Conservation (phyloP, 768 basidiomycete species). For the Neoboletus brunneissimus region DNA sequence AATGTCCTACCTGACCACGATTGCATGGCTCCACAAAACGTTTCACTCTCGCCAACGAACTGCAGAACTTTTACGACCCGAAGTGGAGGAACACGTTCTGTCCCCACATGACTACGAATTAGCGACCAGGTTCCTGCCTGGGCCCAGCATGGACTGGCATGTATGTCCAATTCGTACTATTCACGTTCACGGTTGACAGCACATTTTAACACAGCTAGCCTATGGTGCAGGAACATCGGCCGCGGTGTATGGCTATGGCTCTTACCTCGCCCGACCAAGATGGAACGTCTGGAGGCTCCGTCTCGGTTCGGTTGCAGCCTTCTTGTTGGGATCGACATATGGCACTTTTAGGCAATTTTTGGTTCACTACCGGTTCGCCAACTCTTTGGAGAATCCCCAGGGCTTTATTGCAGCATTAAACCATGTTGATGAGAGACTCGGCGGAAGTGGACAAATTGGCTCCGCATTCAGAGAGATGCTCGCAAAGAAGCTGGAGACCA, state of each 20-base stretch:
- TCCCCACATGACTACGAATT: slow-evolving; percentile 53
- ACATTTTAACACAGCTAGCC: slow-evolving; percentile 10
- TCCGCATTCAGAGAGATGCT: slow-evolving; percentile 26
- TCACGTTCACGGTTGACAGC: slow-evolving; percentile 2
- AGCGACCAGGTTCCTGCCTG: slow-evolving; percentile 53
- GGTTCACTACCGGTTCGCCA: slow-evolving; percentile 30
- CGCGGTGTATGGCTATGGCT: slow-evolving; percentile 26
- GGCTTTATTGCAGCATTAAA: slow-evolving; percentile 31
- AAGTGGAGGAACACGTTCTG: slow-evolving; percentile 28
- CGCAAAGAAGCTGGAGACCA: slow-evolving; percentile 13
- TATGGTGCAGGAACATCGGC: slow-evolving; percentile 26
- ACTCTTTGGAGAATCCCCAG: slow-evolving; percentile 30
- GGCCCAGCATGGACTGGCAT: slow-evolving; percentile 42
- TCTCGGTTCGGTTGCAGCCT: slow-evolving; percentile 24
- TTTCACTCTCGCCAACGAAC: slow-evolving; percentile 42
- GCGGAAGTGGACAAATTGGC: slow-evolving; percentile 30
- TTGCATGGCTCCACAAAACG: slow-evolving; percentile 41
- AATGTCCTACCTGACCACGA: slow-evolving; percentile 29
- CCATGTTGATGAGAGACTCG: slow-evolving; percentile 31
- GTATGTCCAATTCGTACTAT: slow-evolving; percentile 19
- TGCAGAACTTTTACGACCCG: slow-evolving; percentile 30
- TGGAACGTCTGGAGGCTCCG: slow-evolving; percentile 27
- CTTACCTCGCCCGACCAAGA: slow-evolving; percentile 26
- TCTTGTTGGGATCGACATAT: slow-evolving; percentile 30
- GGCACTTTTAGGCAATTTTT: slow-evolving; percentile 32